These are phyloP conservation scores for Cynanchum wilfordii DNA, from an alignment of 257 asterid genomes.

Conservation along the genomic window DNA sequence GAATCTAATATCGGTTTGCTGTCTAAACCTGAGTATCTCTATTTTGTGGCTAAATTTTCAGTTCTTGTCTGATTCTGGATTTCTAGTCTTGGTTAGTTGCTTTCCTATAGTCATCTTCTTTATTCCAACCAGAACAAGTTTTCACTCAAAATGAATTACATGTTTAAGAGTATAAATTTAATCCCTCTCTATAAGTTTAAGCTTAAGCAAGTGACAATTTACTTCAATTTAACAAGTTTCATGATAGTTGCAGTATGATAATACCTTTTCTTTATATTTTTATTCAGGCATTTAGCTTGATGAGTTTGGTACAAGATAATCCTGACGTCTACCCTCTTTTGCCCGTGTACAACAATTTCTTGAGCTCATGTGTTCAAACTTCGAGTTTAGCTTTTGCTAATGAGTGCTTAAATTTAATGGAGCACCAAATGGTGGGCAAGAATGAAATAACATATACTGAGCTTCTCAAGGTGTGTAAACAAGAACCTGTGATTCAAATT, in stretches of 20 bases:
- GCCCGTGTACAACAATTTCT: slow-evolving; percentile 53
- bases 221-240: not conserved
- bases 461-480: slow-evolving; percentile 67
- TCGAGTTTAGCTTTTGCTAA: slow-evolving; percentile 45
- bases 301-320: slow-evolving; percentile 42
- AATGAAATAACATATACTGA: slow-evolving; percentile 54
- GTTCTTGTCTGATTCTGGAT: not conserved
- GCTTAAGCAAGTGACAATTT: no score
- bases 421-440: slow-evolving; percentile 65
- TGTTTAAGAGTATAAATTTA: no score
- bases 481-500: not conserved
- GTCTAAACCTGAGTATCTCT: not conserved
- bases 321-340: slow-evolving; percentile 48
- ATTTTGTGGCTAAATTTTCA: not conserved
- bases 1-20: not conserved
- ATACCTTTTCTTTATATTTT: slow-evolving; percentile 22
- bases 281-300: slow-evolving; percentile 58
- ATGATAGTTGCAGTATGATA: not conserved
- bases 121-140: not conserved
- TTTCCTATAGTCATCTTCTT: not conserved
- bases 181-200: no score
- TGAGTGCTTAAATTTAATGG: slow-evolving; percentile 69
- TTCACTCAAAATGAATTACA: not conserved
- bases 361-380: slow-evolving; percentile 49
- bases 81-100: not conserved